A percentile compares a stretch with the other conserved stretches of the same genome.
Conservation (phyloP, 441 rosid genomes). For the Euphorbia schlechtendalii region DNA sequence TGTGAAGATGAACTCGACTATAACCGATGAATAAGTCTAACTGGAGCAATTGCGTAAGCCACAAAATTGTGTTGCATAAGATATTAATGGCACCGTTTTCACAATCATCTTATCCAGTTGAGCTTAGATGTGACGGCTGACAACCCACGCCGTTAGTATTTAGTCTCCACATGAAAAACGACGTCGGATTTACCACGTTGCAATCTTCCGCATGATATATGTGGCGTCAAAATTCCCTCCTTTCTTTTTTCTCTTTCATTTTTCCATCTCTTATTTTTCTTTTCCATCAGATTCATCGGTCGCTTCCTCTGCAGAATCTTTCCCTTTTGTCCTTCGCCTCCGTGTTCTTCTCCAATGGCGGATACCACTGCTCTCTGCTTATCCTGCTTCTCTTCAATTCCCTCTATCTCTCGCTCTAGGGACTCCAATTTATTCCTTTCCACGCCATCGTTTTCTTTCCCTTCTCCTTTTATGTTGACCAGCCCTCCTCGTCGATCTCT, state of each 20-base stretch:
- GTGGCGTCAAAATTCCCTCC: constrained; percentile 25
- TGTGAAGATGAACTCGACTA: too few species aligned
- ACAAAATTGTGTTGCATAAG: too few species aligned
- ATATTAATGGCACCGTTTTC: too few species aligned
- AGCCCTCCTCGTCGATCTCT: constrained; percentile 31
- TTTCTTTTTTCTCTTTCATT: neutral
- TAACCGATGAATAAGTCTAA: too few species aligned
- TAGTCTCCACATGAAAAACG: neutral
- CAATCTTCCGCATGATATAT: neutral
- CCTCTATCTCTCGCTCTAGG: constrained; percentile 28
- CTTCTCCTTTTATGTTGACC: constrained; percentile 23
- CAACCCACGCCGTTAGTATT: neutral
- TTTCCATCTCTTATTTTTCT: neutral
- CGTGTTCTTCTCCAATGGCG: constrained; percentile 42
- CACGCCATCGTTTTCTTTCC: constrained; percentile 12
- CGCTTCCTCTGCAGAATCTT: neutral
- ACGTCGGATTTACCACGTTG: constrained; percentile 12
- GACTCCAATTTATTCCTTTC: constrained; percentile 25
- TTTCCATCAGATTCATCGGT: too few species aligned
- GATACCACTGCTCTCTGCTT: constrained; percentile 45
- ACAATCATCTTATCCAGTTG: neutral
- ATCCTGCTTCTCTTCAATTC: constrained; percentile 30
- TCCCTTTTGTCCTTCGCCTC: neutral
- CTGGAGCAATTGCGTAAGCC: too few species aligned
- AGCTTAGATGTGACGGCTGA: neutral